Evolutionary conservation across 1,284 basidiomycete species (phyloP).

Genomic region (Coriolopsis trogii): DNA sequence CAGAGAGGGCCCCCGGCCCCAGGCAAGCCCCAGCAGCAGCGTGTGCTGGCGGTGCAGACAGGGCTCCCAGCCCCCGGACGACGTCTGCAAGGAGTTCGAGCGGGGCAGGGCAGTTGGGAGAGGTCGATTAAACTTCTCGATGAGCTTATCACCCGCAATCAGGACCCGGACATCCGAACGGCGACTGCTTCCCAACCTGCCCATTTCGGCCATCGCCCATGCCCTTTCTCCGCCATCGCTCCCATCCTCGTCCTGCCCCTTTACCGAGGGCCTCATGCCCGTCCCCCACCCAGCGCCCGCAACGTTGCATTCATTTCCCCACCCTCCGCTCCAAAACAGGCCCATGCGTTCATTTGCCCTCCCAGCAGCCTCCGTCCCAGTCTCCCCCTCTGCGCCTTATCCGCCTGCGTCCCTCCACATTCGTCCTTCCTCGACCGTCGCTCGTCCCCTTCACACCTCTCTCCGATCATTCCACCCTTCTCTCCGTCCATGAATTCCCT

Average conservation of each 20-base stretch:
- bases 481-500: conserved; percentile 13
- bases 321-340: conserved; percentile 27
- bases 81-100: too few species aligned
- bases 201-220: conserved; percentile 22
- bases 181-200: conserved; percentile 5
- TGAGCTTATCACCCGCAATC: conserved; percentile 25
- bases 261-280: conserved; percentile 29
- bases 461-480: conserved; percentile 22
- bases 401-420: too few species aligned
- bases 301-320: conserved; percentile 36
- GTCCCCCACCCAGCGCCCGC: conserved; percentile 26
- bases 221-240: conserved; percentile 12
- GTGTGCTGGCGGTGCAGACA: neutral
- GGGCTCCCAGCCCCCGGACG: conserved; percentile 4
- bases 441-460: conserved; percentile 16
- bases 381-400: neutral
- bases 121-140: conserved; percentile 15
- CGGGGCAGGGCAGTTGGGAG: too few species aligned
- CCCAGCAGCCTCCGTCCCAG: conserved; percentile 20
- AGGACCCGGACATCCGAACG: conserved; percentile 17
- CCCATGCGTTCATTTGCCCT: conserved; percentile 8
- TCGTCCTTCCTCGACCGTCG: too few species aligned
- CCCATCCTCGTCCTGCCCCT: conserved; percentile 21
- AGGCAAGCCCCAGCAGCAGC: neutral
- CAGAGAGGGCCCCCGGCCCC: too few species aligned